These are phyloP conservation scores for Pholiota conissans DNA, from an alignment of 768 basidiomycete genomes.

Conservation along the genomic window DNA sequence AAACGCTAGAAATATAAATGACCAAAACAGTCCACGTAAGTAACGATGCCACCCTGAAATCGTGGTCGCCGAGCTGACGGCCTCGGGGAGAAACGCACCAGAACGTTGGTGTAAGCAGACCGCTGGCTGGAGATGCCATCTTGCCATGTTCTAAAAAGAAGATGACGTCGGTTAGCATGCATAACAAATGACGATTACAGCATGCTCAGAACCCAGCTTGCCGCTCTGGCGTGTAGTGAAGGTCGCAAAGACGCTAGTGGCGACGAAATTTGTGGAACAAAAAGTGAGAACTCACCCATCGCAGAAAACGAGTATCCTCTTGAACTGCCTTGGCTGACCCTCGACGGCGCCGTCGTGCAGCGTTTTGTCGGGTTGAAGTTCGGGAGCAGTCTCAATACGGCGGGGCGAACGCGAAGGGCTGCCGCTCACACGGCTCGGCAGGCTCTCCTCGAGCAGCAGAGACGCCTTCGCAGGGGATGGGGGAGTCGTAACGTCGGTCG, in stretches of 20 bases:
- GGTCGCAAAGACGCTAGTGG: too few relatives aligned
- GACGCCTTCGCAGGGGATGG: neutral
- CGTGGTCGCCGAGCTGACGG: neutral
- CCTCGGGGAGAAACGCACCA: slow-evolving; percentile 34
- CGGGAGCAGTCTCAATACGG: neutral
- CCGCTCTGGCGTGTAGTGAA: neutral
- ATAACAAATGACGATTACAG: too few relatives aligned
- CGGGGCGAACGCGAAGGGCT: neutral
- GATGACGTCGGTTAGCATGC: neutral
- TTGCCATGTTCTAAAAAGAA: slow-evolving; percentile 62
- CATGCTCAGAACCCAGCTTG: neutral
- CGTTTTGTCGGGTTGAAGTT: neutral
- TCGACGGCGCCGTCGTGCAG: neutral
- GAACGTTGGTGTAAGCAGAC: slow-evolving; percentile 55
- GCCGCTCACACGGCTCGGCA: neutral
- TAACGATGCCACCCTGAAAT: neutral
- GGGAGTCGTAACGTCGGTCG: neutral
- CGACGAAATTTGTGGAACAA: too few relatives aligned
- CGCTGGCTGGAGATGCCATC: slow-evolving; percentile 52
- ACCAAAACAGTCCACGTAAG: neutral
- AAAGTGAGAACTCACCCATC: slow-evolving; percentile 55
- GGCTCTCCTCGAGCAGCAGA: neutral
- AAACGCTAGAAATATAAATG: slow-evolving; percentile 40
- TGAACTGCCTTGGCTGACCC: slow-evolving; percentile 31
- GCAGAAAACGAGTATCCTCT: slow-evolving; percentile 72